Conservation (phyloP, 78 protist species). For the Dictyostelium citrinum region DNA sequence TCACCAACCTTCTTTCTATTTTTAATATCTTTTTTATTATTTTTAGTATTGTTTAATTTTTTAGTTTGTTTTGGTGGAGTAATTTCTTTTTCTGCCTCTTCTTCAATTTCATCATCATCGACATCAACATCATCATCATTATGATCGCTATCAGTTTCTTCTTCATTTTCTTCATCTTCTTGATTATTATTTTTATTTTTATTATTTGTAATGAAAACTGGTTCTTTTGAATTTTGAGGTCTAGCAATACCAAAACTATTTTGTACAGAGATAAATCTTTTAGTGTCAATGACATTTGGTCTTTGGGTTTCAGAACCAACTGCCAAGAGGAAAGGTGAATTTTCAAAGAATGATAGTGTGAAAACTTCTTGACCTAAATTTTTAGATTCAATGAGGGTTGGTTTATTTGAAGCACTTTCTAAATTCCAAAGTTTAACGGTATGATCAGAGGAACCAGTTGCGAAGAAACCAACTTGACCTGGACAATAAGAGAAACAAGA, state of each 20-base stretch:
- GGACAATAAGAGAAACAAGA: slow-evolving; percentile 47
- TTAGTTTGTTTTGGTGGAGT: not conserved
- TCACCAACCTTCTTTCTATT: not conserved
- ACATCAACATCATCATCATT: too few species aligned
- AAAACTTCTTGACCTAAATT: slow-evolving; percentile 43
- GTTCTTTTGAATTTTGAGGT: slow-evolving; percentile 39
- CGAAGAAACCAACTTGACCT: slow-evolving; percentile 40
- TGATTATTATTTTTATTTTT: not conserved
- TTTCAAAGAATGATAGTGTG: slow-evolving; percentile 43
- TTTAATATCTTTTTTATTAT: not conserved
- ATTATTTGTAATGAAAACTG: not conserved
- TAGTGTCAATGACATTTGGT: slow-evolving; percentile 57
- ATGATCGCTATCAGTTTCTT: slow-evolving; percentile 13
- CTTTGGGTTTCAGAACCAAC: slow-evolving; percentile 46
- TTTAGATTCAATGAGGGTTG: slow-evolving; percentile 11
- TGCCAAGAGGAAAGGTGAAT: slow-evolving; percentile 37
- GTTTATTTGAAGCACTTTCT: not conserved
- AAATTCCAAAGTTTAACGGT: slow-evolving; percentile 60
- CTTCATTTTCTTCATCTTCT: slow-evolving; percentile 56
- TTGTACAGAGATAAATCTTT: slow-evolving; percentile 47
- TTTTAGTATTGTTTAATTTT: not conserved
- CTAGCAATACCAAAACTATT: slow-evolving; percentile 31
- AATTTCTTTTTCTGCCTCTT: not conserved
- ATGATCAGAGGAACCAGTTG: slow-evolving; percentile 64
- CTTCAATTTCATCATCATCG: not conserved